phyloP scores from a whole-genome alignment of 1,139 yeast species.

The Waltiozyma sp. region DNA sequence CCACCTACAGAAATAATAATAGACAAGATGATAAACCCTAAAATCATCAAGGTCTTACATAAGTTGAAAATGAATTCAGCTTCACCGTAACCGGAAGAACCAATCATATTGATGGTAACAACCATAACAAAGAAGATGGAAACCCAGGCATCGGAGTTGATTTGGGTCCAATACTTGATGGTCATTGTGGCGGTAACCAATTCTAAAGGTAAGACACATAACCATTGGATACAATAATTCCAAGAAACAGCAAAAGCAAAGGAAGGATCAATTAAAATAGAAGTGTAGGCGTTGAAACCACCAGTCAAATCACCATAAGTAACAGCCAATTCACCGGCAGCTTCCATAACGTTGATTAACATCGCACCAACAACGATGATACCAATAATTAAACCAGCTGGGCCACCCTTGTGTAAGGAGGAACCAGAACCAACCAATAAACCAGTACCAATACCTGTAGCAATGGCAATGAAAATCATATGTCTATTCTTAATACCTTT shows the following conservation, averaged over 20 bases:
- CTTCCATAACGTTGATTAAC: conserved; percentile 66
- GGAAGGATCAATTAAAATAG: conserved; percentile 56
- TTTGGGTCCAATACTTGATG: conserved; percentile 50
- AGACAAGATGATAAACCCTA: conserved; percentile 53
- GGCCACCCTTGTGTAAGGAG: conserved; percentile 57
- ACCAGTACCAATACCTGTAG: conserved; percentile 75
- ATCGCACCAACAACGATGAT: conserved; percentile 40
- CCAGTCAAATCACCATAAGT: conserved; percentile 66
- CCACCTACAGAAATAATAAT: conserved; percentile 64
- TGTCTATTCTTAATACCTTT: conserved; percentile 38
- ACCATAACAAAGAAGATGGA: conserved; percentile 56
- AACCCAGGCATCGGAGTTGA: conserved; percentile 59
- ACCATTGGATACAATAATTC: conserved; percentile 77
- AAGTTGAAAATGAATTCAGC: conserved; percentile 55
- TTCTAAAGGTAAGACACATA: conserved; percentile 65
- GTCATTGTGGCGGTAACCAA: conserved; percentile 69
- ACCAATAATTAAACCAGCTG: conserved; percentile 54
- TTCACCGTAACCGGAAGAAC: conserved; percentile 65
- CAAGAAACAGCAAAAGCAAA: conserved; percentile 76
- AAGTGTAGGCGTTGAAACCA: conserved; percentile 62
- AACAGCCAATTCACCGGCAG: conserved; percentile 80
- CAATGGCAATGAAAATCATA: conserved; percentile 77
- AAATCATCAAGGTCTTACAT: conserved; percentile 49
- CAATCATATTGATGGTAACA: conserved; percentile 46
- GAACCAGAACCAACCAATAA: conserved; percentile 54